Conservation (phyloP, 805 yeast species). For the Nakazawaea populi region DNA sequence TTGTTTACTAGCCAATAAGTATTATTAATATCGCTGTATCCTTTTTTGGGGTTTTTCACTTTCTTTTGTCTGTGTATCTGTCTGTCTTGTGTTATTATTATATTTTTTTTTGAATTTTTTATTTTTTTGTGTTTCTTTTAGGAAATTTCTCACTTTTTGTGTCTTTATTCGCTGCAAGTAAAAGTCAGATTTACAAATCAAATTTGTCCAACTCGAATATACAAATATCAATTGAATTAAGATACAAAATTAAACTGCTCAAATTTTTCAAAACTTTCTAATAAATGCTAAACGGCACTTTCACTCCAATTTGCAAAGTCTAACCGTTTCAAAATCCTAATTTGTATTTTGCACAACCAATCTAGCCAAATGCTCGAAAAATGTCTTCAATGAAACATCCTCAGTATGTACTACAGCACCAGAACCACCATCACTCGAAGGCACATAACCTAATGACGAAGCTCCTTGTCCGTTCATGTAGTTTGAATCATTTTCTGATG, state of each 20-base stretch:
- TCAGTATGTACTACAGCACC: conserved; percentile 88
- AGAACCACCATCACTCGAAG: conserved; percentile 31
- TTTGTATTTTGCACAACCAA: conserved; percentile 57
- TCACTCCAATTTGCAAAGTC: no score
- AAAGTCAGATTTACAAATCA: not conserved
- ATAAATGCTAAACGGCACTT: no score
- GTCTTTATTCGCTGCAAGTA: not conserved
- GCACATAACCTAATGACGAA: conserved; percentile 39
- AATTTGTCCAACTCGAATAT: no score
- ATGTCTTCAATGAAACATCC: conserved; percentile 91
- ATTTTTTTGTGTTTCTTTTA: not conserved
- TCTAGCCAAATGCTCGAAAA: conserved; percentile 91
- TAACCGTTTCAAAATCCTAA: not conserved
- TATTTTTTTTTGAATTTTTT: no score
- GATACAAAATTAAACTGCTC: no score
- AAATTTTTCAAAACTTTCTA: no score
- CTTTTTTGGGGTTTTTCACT: not conserved
- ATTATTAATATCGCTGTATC: no score
- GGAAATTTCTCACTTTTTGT: not conserved
- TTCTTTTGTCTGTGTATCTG: no score
- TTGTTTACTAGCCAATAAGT: not conserved
- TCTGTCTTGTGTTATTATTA: no score
- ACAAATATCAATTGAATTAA: no score
- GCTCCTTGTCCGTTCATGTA: conserved; percentile 38
- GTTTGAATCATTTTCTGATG: conserved; percentile 66